Evolutionary conservation across 2,329 filamentous ascomycete species (phyloP).

Genomic region (Dothideomycetes sp.): DNA sequence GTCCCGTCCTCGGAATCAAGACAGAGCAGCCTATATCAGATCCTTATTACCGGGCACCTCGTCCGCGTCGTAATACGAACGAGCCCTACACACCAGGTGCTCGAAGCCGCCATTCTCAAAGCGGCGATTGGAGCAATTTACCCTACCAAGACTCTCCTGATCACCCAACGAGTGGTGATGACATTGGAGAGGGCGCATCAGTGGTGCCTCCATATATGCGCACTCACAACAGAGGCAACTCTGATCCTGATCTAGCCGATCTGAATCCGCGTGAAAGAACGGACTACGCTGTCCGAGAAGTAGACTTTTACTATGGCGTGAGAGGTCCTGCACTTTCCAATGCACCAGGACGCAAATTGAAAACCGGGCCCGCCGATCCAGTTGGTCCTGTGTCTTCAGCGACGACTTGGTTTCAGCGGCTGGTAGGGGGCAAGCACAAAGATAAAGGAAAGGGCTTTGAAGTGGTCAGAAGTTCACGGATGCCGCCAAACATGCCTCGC

Average conservation of each 20-base stretch:
- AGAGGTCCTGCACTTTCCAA: slow-evolving; percentile 77
- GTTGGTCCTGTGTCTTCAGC: slow-evolving; percentile 85
- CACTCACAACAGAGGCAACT: slow-evolving; percentile 35
- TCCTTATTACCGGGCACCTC: slow-evolving; percentile 81
- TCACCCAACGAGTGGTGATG: slow-evolving; percentile 23
- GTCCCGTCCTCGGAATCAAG: slow-evolving; percentile 37
- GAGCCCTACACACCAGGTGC: slow-evolving; percentile 36
- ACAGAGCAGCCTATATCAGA: slow-evolving; percentile 40
- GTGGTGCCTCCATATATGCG: slow-evolving; percentile 47
- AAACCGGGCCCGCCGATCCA: slow-evolving; percentile 90
- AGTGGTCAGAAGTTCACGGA: slow-evolving; percentile 81
- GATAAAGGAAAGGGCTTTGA: slow-evolving; percentile 96
- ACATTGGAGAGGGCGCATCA: slow-evolving; percentile 34
- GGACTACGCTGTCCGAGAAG: slow-evolving; percentile 88
- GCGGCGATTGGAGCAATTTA: slow-evolving; percentile 38
- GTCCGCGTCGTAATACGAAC: slow-evolving; percentile 58
- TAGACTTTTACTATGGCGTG: slow-evolving; percentile 93
- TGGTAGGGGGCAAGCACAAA: slow-evolving; percentile 78
- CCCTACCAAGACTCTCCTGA: slow-evolving; percentile 38
- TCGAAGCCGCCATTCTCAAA: slow-evolving; percentile 33
- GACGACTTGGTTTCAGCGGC: slow-evolving; percentile 73
- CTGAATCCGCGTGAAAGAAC: slow-evolving; percentile 46
- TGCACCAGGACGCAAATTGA: slow-evolving; percentile 65
- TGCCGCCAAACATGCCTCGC: slow-evolving; percentile 62
- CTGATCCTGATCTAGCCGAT: slow-evolving; percentile 47